Conservation (phyloP, 495 filamentous ascomycete species). For the Aspergillus olivimuriae region DNA sequence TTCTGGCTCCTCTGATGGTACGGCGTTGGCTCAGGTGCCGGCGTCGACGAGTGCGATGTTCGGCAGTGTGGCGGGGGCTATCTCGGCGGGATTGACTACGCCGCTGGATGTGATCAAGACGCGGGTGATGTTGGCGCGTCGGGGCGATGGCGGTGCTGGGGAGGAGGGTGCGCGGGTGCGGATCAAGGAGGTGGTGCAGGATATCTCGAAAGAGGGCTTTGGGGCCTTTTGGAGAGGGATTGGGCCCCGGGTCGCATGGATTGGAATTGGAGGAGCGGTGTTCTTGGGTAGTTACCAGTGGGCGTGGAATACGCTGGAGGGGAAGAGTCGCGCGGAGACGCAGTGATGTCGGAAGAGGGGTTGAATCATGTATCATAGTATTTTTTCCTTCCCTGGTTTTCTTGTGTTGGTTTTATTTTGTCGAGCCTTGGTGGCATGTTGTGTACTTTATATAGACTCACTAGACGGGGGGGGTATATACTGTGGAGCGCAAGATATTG, state of each 20-base stretch:
- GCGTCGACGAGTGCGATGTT: slow-evolving; percentile 80
- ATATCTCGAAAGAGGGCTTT: slow-evolving; percentile 65
- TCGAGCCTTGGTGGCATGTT: no score
- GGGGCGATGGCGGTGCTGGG: slow-evolving; percentile 24
- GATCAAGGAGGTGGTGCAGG: slow-evolving; percentile 51
- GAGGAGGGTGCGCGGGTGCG: slow-evolving; percentile 40
- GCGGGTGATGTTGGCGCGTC: slow-evolving; percentile 77
- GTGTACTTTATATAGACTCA: no score
- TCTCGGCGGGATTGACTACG: slow-evolving; percentile 85
- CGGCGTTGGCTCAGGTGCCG: slow-evolving; percentile 37
- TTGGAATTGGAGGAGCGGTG: slow-evolving; percentile 85
- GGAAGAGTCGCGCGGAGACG: slow-evolving; percentile 18
- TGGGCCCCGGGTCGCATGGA: slow-evolving; percentile 87
- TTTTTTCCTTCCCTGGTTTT: neutral
- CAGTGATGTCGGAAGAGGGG: slow-evolving; percentile 2
- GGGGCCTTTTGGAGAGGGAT: slow-evolving; percentile 83
- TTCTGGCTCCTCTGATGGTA: slow-evolving; percentile 5
- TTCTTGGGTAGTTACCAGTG: slow-evolving; percentile 96
- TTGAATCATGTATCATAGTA: slow-evolving; percentile 7
- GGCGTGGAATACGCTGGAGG: slow-evolving; percentile 66
- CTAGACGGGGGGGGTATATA: no score
- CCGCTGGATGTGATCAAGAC: slow-evolving; percentile 97
- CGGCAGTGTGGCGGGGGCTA: slow-evolving; percentile 74
- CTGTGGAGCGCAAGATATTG: no score
- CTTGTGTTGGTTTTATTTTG: neutral